phyloP scores from a whole-genome alignment of 129 eudicot species.

The Flaveria linearis region DNA sequence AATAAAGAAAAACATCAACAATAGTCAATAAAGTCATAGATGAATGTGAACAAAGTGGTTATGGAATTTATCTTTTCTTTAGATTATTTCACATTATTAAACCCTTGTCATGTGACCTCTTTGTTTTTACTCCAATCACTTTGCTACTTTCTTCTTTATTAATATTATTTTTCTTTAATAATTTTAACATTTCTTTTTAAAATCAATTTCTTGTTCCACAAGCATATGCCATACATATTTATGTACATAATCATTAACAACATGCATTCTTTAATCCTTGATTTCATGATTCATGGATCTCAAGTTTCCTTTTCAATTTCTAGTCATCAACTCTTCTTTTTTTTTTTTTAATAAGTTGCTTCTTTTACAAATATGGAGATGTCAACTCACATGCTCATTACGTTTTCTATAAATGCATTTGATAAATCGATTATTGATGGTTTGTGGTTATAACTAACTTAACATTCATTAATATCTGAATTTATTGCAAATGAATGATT shows the following conservation, averaged over 20 bases:
- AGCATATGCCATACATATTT: constrained; percentile 18
- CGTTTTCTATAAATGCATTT: neutral
- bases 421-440: too few relatives aligned
- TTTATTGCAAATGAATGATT: too few relatives aligned
- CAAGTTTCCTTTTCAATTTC: neutral
- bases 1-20: neutral
- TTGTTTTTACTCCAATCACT: neutral
- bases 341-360: neutral
- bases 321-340: neutral
- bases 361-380: neutral
- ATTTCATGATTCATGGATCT: constrained; percentile 8
- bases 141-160: neutral
- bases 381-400: neutral
- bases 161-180: neutral
- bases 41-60: constrained; percentile 5
- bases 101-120: constrained; percentile 5
- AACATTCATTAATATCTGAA: too few relatives aligned
- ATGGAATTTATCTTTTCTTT: neutral
- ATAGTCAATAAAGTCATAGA: neutral
- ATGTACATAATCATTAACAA: constrained; percentile 12
- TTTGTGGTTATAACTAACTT: too few relatives aligned
- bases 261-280: constrained; percentile 14
- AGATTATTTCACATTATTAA: neutral
- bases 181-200: neutral
- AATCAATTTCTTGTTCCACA: constrained; percentile 3